phyloP scores from a whole-genome alignment of 345 rosid species.

The Syzygium jambos region DNA sequence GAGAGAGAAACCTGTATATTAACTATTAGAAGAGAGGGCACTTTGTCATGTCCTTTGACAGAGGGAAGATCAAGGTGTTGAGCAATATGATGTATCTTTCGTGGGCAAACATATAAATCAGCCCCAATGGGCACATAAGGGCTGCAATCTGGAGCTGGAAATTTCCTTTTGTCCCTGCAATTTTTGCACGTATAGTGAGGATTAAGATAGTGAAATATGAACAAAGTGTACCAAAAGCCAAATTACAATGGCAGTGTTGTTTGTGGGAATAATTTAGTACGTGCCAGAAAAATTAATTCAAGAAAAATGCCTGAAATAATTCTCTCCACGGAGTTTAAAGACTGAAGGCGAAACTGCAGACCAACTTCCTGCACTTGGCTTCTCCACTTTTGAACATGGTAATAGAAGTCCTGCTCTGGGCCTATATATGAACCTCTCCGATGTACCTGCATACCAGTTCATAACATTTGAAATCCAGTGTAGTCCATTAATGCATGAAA shows the following conservation, averaged over 20 bases:
- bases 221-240: not conserved
- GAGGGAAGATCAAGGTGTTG: slow-evolving; percentile 66
- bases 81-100: slow-evolving; percentile 69
- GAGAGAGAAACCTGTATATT: slow-evolving; percentile 49
- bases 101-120: slow-evolving; percentile 53
- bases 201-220: not conserved
- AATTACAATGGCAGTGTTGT: not conserved
- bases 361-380: not conserved
- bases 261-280: not conserved
- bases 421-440: slow-evolving; percentile 40
- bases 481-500: not conserved
- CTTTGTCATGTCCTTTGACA: slow-evolving; percentile 23
- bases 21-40: slow-evolving; percentile 52
- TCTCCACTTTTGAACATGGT: slow-evolving; percentile 31
- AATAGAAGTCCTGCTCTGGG: slow-evolving; percentile 60
- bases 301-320: slow-evolving; percentile 46
- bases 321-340: slow-evolving; percentile 36
- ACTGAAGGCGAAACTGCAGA: not conserved
- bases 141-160: slow-evolving; percentile 48
- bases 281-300: too few species aligned
- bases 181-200: not conserved
- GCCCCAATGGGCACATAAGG: slow-evolving; percentile 64
- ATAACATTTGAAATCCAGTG: not conserved
- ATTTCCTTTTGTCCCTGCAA: slow-evolving; percentile 64
- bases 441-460: slow-evolving; percentile 25